Conservation (phyloP, 345 rosid species). For the Aquilaria malaccensis region DNA sequence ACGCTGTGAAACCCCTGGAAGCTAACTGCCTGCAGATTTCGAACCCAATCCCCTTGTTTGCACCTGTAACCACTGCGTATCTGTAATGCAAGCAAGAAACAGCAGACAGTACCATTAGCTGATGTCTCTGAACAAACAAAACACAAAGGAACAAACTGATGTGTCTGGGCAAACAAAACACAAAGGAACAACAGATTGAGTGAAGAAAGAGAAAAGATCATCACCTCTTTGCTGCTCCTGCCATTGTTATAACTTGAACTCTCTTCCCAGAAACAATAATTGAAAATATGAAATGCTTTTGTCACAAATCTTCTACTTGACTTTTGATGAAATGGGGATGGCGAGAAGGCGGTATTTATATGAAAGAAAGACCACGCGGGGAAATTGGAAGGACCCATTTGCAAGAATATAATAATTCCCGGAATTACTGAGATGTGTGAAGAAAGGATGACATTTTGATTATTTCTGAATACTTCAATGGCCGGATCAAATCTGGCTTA, state of each 20-base stretch:
- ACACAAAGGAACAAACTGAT: background rate
- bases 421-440: no score
- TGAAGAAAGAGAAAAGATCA: no score
- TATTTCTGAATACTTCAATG: no score
- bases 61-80: conserved; percentile 28
- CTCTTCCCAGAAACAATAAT: background rate
- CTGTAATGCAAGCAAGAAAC: conserved; percentile 7
- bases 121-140: background rate
- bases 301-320: background rate
- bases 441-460: no score
- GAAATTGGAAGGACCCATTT: no score
- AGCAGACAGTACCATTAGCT: background rate
- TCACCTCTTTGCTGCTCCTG: conserved; percentile 7
- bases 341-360: no score
- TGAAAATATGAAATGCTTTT: background rate
- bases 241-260: background rate
- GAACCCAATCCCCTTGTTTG: conserved; percentile 29
- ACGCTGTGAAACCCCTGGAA: conserved; percentile 16
- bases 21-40: conserved; percentile 30
- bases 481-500: no score
- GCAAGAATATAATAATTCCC: no score
- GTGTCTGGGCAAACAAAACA: background rate
- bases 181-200: background rate
- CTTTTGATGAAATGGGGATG: background rate
- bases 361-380: no score